Conservation (phyloP, 1,139 yeast genomes). For the Blastobotrys aristatus region DNA sequence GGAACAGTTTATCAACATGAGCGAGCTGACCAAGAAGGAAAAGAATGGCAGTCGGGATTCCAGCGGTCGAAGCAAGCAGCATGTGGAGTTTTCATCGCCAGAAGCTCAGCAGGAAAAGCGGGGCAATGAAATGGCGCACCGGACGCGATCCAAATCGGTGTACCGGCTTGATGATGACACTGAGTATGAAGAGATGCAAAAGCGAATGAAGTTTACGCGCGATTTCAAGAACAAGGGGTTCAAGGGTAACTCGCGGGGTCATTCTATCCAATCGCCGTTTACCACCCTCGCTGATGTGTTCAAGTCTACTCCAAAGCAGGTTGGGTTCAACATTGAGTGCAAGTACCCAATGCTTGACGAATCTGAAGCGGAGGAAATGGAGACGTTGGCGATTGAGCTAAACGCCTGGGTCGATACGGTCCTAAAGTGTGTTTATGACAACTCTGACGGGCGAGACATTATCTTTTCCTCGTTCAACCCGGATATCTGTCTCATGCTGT, state of each 20-base stretch:
- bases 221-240: conserved; percentile 84
- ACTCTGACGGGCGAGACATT: conserved; percentile 74
- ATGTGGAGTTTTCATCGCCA: conserved; percentile 5
- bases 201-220: conserved; percentile 78
- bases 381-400: conserved; percentile 75
- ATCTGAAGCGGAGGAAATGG: conserved; percentile 84
- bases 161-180: conserved; percentile 25
- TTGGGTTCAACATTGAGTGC: conserved; percentile 92
- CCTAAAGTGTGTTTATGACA: conserved; percentile 71
- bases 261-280: conserved; percentile 85
- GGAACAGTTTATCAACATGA: conserved; percentile 71
- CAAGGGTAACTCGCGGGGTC: conserved; percentile 88
- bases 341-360: conserved; percentile 96
- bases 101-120: conserved; percentile 6
- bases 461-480: conserved; percentile 95
- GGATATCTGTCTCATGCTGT: conserved; percentile 77
- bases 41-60: neutral
- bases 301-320: conserved; percentile 69
- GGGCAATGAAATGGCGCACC: conserved; percentile 6
- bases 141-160: conserved; percentile 29
- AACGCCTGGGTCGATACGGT: conserved; percentile 81
- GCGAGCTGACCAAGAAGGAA: conserved; percentile 18
- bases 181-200: conserved; percentile 38
- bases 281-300: conserved; percentile 84
- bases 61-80: neutral